These are phyloP conservation scores for Groenewaldozyma salmanticensis DNA, from an alignment of 805 yeast species.

Conservation along the genomic window DNA sequence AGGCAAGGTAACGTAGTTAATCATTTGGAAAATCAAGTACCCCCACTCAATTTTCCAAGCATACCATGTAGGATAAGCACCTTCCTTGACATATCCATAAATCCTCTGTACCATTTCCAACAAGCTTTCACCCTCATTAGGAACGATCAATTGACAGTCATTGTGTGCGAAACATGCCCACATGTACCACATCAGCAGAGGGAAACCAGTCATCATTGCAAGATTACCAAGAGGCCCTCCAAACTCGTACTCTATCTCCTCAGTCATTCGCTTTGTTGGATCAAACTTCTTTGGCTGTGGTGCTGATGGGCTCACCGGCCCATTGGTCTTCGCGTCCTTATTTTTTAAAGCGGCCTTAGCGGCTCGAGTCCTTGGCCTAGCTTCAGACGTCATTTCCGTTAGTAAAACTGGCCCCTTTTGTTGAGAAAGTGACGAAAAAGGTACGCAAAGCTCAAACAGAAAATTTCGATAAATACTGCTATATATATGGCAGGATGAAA, in stretches of 20 bases:
- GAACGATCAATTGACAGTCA: constrained; percentile 63
- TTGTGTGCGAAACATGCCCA: constrained; percentile 84
- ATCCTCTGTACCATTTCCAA: constrained; percentile 40
- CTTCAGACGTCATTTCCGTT: too few species aligned
- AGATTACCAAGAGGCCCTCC: constrained; percentile 88
- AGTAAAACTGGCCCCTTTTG: too few species aligned
- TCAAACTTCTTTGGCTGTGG: too few species aligned
- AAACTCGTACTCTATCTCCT: constrained; percentile 51
- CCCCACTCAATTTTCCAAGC: constrained; percentile 65
- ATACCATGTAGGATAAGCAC: constrained; percentile 34
- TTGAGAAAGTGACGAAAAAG: too few species aligned
- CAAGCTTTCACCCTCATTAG: constrained; percentile 41
- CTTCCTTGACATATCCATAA: constrained; percentile 32
- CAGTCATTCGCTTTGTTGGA: constrained; percentile 13
- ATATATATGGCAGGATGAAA: too few species aligned
- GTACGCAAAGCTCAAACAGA: too few species aligned
- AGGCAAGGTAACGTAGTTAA: constrained; percentile 75
- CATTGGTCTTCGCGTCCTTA: too few species aligned
- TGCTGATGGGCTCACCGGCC: too few species aligned
- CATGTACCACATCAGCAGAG: constrained; percentile 91
- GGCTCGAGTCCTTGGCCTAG: too few species aligned
- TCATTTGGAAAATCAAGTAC: constrained; percentile 58
- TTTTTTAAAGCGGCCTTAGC: too few species aligned
- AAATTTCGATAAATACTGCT: too few species aligned
- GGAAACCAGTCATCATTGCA: constrained; percentile 90